These are phyloP conservation scores for Fusarium neocosmosporiellum DNA, from an alignment of 2,329 filamentous ascomycete species.

Conservation along the genomic window DNA sequence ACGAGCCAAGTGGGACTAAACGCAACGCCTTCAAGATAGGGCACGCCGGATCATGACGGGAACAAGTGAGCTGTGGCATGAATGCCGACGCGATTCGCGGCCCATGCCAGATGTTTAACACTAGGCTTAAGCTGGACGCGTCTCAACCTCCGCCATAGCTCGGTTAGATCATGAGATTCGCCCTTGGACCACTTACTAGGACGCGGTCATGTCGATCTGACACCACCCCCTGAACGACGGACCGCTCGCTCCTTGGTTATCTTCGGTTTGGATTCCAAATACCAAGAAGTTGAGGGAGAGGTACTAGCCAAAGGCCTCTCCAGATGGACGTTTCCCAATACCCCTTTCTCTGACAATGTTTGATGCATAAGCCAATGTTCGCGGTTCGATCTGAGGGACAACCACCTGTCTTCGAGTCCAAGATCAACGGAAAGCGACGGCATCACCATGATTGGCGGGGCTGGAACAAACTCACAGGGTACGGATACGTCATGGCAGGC, in stretches of 20 bases:
- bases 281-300: neutral
- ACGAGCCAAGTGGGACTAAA: neutral
- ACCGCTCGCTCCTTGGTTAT: neutral
- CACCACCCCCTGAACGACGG: neutral
- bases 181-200: neutral
- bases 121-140: neutral
- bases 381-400: neutral
- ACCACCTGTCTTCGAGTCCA: neutral
- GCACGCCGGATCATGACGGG: neutral
- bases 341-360: neutral
- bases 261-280: neutral
- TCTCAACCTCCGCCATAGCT: neutral
- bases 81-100: neutral
- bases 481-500: constrained; percentile 6
- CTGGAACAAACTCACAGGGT: constrained; percentile 11
- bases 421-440: constrained; percentile 11
- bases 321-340: neutral
- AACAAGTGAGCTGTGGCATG: neutral
- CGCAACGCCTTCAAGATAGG: neutral
- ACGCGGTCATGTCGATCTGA: neutral
- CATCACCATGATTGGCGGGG: constrained; percentile 15
- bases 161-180: neutral
- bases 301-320: neutral
- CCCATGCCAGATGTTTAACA: neutral
- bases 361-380: neutral